Evolutionary conservation across 2,329 filamentous ascomycete species (phyloP).

Genomic region (Huntiella decipiens): DNA sequence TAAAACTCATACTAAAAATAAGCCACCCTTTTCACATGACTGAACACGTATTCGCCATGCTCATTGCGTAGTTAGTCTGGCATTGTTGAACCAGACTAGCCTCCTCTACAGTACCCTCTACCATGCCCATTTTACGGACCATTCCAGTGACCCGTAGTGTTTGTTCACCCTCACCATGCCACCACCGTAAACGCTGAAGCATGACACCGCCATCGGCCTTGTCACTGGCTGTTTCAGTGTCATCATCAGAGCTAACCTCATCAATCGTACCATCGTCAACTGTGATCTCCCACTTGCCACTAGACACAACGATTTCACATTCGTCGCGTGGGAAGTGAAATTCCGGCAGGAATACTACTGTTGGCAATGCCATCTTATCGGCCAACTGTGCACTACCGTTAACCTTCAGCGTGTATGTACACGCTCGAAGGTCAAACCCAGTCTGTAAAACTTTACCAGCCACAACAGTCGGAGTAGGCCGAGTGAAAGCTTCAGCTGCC

Average conservation of each 20-base stretch:
- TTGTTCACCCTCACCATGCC: slow-evolving; percentile 77
- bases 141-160: slow-evolving; percentile 57
- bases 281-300: slow-evolving; percentile 78
- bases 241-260: slow-evolving; percentile 2
- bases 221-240: not conserved
- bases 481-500: slow-evolving; percentile 81
- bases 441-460: slow-evolving; percentile 52
- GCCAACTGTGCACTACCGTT: slow-evolving; percentile 25
- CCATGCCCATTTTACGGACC: slow-evolving; percentile 32
- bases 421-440: slow-evolving; percentile 66
- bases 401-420: slow-evolving; percentile 56
- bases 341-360: slow-evolving; percentile 69
- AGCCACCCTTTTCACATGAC: slow-evolving; percentile 27
- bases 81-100: slow-evolving; percentile 61
- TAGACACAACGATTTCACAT: slow-evolving; percentile 55
- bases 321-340: slow-evolving; percentile 73
- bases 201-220: slow-evolving; percentile 32
- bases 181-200: slow-evolving; percentile 72
- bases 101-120: slow-evolving; percentile 43
- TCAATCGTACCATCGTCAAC: slow-evolving; percentile 33
- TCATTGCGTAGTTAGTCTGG: slow-evolving; percentile 27
- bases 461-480: slow-evolving; percentile 60
- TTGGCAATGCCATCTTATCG: slow-evolving; percentile 42
- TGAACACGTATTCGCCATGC: slow-evolving; percentile 25
- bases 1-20: not conserved